phyloP scores from a whole-genome alignment of 148 eudicot species.

The Silene latifolia region DNA sequence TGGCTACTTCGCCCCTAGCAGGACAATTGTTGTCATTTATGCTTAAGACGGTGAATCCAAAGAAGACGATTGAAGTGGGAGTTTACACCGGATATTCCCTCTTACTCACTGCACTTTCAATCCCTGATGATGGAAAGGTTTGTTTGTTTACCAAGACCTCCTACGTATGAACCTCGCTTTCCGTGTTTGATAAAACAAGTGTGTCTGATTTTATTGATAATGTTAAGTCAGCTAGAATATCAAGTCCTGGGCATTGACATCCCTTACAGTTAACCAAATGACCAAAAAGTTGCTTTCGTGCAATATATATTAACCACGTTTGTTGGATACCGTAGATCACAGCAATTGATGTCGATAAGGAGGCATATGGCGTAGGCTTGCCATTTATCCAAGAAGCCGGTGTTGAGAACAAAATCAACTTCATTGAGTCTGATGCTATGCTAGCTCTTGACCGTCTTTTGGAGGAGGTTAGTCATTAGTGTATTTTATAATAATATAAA shows the following conservation, averaged over 20 bases:
- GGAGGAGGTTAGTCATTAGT: conserved; percentile 14
- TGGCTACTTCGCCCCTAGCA: conserved; percentile 33
- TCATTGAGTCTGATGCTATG: conserved; percentile 27
- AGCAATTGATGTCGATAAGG: conserved; percentile 27
- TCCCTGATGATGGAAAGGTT: conserved; percentile 42
- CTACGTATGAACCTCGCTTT: too few species aligned
- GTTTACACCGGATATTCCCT: conserved; percentile 46
- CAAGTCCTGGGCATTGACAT: too few species aligned
- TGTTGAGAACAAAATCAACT: conserved; percentile 30
- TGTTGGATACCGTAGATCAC: conserved; percentile 20
- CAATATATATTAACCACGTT: not conserved
- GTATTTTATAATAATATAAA: too few species aligned
- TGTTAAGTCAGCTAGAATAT: too few species aligned
- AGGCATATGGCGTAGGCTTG: conserved; percentile 30
- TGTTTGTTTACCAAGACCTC: too few species aligned
- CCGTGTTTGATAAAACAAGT: not conserved
- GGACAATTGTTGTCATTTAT: conserved; percentile 33
- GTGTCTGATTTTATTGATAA: too few species aligned
- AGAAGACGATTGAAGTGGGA: conserved; percentile 44
- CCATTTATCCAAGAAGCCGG: conserved; percentile 31
- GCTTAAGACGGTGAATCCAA: conserved; percentile 32
- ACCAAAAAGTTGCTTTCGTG: too few species aligned
- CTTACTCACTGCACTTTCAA: conserved; percentile 40
- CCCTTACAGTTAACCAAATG: too few species aligned
- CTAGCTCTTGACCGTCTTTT: conserved; percentile 32